Percentiles rank a stretch among this genome's conserved stretches.
phyloP scores from a whole-genome alignment of 2,329 filamentous ascomycete genomes.

The Fusarium pseudograminearum region DNA sequence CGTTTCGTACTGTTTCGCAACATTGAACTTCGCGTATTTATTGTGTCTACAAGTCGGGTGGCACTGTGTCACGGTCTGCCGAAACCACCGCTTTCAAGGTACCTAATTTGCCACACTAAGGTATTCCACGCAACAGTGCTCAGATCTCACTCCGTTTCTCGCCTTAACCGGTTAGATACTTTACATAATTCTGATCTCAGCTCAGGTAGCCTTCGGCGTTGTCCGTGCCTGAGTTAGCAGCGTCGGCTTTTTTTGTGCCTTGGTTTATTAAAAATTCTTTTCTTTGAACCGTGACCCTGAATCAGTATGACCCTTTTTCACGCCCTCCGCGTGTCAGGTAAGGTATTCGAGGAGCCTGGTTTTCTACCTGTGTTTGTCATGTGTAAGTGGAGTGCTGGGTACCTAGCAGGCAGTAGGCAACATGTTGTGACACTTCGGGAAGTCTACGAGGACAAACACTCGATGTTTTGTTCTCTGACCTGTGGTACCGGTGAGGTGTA shows the following conservation, averaged over 20 bases:
- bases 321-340: slow-evolving; percentile 1
- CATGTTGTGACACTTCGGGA: not conserved
- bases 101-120: slow-evolving; percentile 36
- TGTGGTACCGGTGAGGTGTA: not conserved
- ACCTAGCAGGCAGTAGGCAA: not conserved
- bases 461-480: not conserved
- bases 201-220: slow-evolving; percentile 38
- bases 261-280: slow-evolving; percentile 3
- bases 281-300: slow-evolving; percentile 7
- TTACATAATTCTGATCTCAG: slow-evolving; percentile 43
- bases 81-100: slow-evolving; percentile 1
- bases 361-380: not conserved
- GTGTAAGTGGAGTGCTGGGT: not conserved
- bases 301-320: not conserved
- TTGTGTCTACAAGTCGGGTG: slow-evolving; percentile 1
- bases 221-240: slow-evolving; percentile 25
- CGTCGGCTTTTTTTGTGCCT: slow-evolving; percentile 14
- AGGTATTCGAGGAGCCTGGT: not conserved
- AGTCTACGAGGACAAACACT: not conserved
- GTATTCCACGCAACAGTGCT: slow-evolving; percentile 12
- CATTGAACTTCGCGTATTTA: not conserved
- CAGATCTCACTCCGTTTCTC: slow-evolving; percentile 12
- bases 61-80: slow-evolving; percentile 31
- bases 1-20: not conserved
- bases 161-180: slow-evolving; percentile 5